A percentile compares a stretch with the other conserved stretches of the same genome.
Conservation (phyloP, 2,329 filamentous ascomycete genomes). For the Sporothrix phasma region DNA sequence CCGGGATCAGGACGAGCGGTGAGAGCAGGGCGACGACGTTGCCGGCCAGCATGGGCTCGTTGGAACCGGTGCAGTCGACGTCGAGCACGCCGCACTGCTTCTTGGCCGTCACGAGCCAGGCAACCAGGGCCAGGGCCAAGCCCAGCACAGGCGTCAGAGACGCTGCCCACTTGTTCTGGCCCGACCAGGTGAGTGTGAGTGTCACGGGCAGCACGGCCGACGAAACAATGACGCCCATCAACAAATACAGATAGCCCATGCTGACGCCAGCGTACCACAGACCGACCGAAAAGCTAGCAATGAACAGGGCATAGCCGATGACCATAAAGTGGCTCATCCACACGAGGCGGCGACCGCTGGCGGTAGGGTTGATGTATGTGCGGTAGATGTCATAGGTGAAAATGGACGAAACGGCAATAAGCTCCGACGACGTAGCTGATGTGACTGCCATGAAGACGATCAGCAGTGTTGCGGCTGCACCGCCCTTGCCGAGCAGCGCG, state of each 20-base stretch:
- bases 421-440: conserved; percentile 68
- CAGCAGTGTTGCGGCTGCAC: conserved; percentile 66
- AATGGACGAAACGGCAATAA: conserved; percentile 82
- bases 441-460: conserved; percentile 89
- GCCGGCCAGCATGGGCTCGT: conserved; percentile 78
- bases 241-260: conserved; percentile 65
- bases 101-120: conserved; percentile 69
- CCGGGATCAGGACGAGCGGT: conserved; percentile 61
- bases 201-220: conserved; percentile 75
- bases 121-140: conserved; percentile 56
- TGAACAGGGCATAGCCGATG: conserved; percentile 59
- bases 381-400: conserved; percentile 84
- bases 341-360: conserved; percentile 66
- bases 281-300: conserved; percentile 69
- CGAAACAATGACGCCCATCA: conserved; percentile 89
- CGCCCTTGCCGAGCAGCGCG: conserved; percentile 70
- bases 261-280: conserved; percentile 64
- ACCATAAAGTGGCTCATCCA: conserved; percentile 70
- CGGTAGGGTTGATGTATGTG: conserved; percentile 71
- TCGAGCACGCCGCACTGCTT: conserved; percentile 57
- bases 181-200: conserved; percentile 68
- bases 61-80: conserved; percentile 70
- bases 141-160: conserved; percentile 60
- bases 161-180: conserved; percentile 68
- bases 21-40: conserved; percentile 76